Evolutionary conservation across 2,329 filamentous ascomycete species (phyloP).

Genomic region (Lachnellula arida): DNA sequence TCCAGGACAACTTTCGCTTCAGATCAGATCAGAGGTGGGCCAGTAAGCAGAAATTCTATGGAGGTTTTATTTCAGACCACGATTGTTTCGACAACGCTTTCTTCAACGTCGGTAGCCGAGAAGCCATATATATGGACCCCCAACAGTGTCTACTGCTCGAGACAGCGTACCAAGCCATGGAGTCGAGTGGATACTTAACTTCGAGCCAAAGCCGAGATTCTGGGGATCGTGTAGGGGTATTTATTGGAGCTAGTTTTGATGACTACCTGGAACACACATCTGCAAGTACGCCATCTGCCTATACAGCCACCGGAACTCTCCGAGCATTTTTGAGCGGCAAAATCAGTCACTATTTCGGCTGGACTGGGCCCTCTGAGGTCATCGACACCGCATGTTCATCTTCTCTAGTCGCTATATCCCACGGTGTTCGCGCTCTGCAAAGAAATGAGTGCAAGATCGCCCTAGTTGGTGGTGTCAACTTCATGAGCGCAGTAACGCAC

Average conservation of each 20-base stretch:
- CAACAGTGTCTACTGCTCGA: conserved; percentile 12
- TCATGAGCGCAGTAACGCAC: not conserved
- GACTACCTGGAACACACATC: not conserved
- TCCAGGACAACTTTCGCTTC: conserved; percentile 2
- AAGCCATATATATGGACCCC: conserved; percentile 23
- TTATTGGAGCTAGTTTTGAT: not conserved
- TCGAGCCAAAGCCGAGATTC: not conserved
- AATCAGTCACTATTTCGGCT: conserved; percentile 2
- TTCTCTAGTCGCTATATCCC: conserved; percentile 48
- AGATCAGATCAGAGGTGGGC: not conserved
- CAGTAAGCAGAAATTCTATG: conserved; percentile 3
- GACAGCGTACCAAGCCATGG: conserved; percentile 7
- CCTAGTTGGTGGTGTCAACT: conserved; percentile 7
- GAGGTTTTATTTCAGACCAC: conserved; percentile 10
- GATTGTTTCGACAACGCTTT: conserved; percentile 12
- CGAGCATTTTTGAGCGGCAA: conserved; percentile 1
- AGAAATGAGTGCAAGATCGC: conserved; percentile 34
- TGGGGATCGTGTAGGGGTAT: not conserved
- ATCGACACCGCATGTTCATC: conserved; percentile 55
- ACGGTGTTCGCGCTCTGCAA: conserved; percentile 46
- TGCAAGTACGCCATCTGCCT: not conserved
- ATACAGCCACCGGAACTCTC: conserved; percentile 2
- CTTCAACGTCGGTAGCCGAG: conserved; percentile 9
- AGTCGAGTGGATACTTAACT: conserved; percentile 1
- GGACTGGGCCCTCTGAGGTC: conserved; percentile 59